Conservation (phyloP, 202 grass and related monocot species). For the Panicum hallii region DNA sequence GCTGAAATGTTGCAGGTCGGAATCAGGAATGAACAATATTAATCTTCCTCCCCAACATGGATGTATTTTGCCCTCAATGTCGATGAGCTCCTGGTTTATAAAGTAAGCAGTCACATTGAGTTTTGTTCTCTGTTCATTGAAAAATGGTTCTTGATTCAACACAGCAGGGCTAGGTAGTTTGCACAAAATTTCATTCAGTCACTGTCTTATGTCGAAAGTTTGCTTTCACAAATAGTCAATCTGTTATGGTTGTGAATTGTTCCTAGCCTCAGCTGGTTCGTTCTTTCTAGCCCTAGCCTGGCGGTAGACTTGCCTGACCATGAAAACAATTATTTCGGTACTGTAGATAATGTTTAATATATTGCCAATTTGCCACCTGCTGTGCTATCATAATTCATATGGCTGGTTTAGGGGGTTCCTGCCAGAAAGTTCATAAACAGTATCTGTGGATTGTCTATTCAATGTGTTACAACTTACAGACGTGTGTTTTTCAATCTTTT, state of each 20-base stretch:
- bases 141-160: conserved; percentile 44
- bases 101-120: conserved; percentile 63
- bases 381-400: conserved; percentile 25
- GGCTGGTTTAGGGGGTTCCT: conserved; percentile 13
- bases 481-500: conserved; percentile 9
- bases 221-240: conserved; percentile 24
- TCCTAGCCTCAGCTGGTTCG: background rate
- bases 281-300: background rate
- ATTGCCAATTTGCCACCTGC: conserved; percentile 3
- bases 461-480: conserved; percentile 27
- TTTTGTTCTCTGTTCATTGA: conserved; percentile 43
- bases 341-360: conserved; percentile 19
- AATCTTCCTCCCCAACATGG: conserved; percentile 67
- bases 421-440: conserved; percentile 29
- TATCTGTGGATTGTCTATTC: conserved; percentile 9
- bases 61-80: conserved; percentile 74
- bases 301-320: background rate
- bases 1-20: conserved; percentile 60
- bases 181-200: conserved; percentile 35
- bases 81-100: conserved; percentile 77
- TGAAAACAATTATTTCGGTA: background rate
- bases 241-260: conserved; percentile 9
- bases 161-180: background rate
- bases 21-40: conserved; percentile 46
- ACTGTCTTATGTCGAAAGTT: background rate